Evolutionary conservation across 129 eudicot species (phyloP).

Genomic region (Saussurea involucrata): DNA sequence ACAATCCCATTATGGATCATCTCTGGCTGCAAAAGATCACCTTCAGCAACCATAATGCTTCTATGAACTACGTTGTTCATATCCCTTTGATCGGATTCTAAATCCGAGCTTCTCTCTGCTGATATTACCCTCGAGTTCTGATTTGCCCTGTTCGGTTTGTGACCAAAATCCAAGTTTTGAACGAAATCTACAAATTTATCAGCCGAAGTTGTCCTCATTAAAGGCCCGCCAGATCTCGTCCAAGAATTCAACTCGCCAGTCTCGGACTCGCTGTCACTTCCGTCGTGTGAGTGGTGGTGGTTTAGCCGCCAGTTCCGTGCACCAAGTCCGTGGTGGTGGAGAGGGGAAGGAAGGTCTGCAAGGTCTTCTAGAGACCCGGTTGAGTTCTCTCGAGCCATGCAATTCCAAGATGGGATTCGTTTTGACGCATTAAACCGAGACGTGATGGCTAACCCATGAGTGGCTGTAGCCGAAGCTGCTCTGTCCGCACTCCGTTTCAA

Average conservation of each 20-base stretch:
- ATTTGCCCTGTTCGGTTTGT: conserved; percentile 22
- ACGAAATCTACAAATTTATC: conserved; percentile 66
- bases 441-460: conserved; percentile 42
- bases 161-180: conserved; percentile 53
- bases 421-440: conserved; percentile 61
- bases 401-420: conserved; percentile 91
- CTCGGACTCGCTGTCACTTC: conserved; percentile 85
- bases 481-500: conserved; percentile 74
- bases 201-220: conserved; percentile 92
- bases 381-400: conserved; percentile 88
- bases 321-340: conserved; percentile 49
- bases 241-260: conserved; percentile 57
- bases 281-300: conserved; percentile 48
- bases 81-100: conserved; percentile 43
- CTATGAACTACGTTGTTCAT: conserved; percentile 21
- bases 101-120: conserved; percentile 45
- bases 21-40: conserved; percentile 79
- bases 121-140: conserved; percentile 42
- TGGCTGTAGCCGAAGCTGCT: conserved; percentile 61
- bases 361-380: conserved; percentile 86
- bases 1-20: conserved; percentile 61
- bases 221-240: conserved; percentile 91
- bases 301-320: conserved; percentile 32
- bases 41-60: conserved; percentile 70
- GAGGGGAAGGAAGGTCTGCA: conserved; percentile 47